Base-by-base conservation (phyloP, 1,284 basidiomycete genomes). In the Fistulinella cinereoalba region DNA sequence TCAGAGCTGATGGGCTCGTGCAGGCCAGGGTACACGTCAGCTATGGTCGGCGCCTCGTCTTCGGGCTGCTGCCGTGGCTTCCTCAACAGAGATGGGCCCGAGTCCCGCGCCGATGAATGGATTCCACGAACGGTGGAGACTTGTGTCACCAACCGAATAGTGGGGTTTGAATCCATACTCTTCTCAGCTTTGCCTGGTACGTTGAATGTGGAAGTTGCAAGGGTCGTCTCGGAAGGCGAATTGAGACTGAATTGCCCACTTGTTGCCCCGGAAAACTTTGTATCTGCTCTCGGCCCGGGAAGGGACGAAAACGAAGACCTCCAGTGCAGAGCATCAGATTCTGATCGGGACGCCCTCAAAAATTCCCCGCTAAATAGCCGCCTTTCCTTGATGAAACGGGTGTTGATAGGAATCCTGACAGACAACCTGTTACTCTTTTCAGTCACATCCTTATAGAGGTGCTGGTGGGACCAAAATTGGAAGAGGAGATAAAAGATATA, bases 401-500 rank as follows among this genome's bases (percentile, higher is more conserved):
- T 52, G 32, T 66, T 63, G 42, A 67, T 60, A 22, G 68, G 60
- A 7, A 70, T 56, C 41, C 56, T 71, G 42, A 65, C 50, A n/a
- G 74, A 66, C 23, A 75, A 47, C 25, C 56, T 64, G 39, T 64
- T 56, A 54, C 74, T 79, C 51, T 70, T 76, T 53, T 70, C 70
- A 48, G 69, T 69, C 33, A 65, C 65, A 49, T 88, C 84, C 42
- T 79, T 71, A 67, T 89, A 95, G 10, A 94, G 76, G 56, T 92
- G 79, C 16, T 81, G 79, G 65, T 96, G 92, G 0, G 91, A 91
- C 76, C 82, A 93, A 25, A 95, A 77, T 61, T 94, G 92, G 70
- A 95, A 96, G 41, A 92, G 58, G 27, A 95, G 76, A 63, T 92
- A 93, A 16, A 80, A 76, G 16, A 72, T 57, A 62, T 93, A 92